Evolutionary conservation across 2,329 filamentous ascomycete species (phyloP), one percentile per base, ranked within the genome.

Genomic region (Beauveria sp.): DNA sequence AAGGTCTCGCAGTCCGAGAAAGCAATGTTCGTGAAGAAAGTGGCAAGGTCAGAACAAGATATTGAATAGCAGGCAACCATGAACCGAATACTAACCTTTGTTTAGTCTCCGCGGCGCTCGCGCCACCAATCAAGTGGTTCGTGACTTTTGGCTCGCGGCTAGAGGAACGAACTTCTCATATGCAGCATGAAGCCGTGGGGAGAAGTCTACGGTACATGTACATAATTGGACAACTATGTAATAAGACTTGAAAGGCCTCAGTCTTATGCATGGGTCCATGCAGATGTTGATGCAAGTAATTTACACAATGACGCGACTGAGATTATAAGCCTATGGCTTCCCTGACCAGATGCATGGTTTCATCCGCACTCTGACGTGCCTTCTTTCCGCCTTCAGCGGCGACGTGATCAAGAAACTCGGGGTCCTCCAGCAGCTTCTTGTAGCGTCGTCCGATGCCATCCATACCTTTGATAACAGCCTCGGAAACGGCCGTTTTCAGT

Each of bases 61-160:
- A 12, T 34, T 34, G 7, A n/a, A 52, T 18, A 18, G n/a, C 26
- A 18, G 24, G 22, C 12, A 53, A 41, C 14, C 34, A 37, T 4
- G 26, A 28, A 34, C 58, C 63, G 30, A 64, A 56, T 5, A 4
- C n/a, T 37, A n/a, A 43, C 47, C 43, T n/a, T 20, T 48, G 9
- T 48, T 1, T 61, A 87, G 84, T 68, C 75, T 90, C 40, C 79
- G 89, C 44, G 88, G 89, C 8, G 78, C 82, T 1, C 79, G 82
- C 64, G 75, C 79, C 55, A 90, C 88, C 3, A 89, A 87, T 64
- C 80, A 85, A 59, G 78, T 89, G 1, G 83, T 90, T 3, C 81
- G 84, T 62, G 86, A 90, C 34, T 91, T 91, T 69, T 92, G 87
- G 85, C 73, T 90, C n/a, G 78, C 80, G 2, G 87, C 86, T 63